Base-by-base conservation (phyloP, 1,284 basidiomycete genomes). In the Somion occarium region DNA sequence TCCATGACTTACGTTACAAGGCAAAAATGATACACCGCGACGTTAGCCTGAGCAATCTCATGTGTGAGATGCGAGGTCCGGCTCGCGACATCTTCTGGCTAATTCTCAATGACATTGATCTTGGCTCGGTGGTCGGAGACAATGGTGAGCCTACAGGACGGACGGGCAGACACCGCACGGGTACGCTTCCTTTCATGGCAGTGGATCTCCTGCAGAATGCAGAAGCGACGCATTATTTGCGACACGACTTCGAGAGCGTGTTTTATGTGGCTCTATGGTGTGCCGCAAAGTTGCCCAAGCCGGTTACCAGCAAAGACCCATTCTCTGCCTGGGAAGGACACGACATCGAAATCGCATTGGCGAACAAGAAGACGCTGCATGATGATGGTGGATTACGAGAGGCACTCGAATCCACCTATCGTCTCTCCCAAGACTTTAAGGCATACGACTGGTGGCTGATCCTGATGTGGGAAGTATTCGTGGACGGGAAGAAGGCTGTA, bases 121-220 rank as follows among this genome's bases (percentile, higher is more conserved):
- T 53, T 30, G 7, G 37, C 44, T 34, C 30, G 7, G 2, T 19
- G 3, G 27, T n/a, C 4, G 44, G 37, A 15, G n/a, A 25, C 13
- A 22, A 46, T 12, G 53, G 42, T 5, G 19, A 46, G n/a, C 22
- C 46, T 13, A 25, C 46, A 11, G n/a, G n/a, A 44, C 50, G 7
- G 30, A 34, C 30, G 7, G 7, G 7, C 3, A 49, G 39, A 13
- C 47, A 53, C 50, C 51, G 54, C 13, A 50, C 47, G 7, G 54
- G 54, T 5, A 55, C 54, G 12, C 38, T 53, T n/a, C 50, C 54
- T 19, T 55, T 55, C 48, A 53, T 55, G 48, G 44, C 54, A 3
- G 4, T 20, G 2, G 54, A 56, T 3, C 19, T 56, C 20, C 27
- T 56, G 5, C 4, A 25, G 2, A 18, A 53, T 38, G 5, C 19